These are phyloP conservation scores for Lasiosphaeria hispida DNA, from an alignment of 495 filamentous ascomycete species.

Conservation along the genomic window DNA sequence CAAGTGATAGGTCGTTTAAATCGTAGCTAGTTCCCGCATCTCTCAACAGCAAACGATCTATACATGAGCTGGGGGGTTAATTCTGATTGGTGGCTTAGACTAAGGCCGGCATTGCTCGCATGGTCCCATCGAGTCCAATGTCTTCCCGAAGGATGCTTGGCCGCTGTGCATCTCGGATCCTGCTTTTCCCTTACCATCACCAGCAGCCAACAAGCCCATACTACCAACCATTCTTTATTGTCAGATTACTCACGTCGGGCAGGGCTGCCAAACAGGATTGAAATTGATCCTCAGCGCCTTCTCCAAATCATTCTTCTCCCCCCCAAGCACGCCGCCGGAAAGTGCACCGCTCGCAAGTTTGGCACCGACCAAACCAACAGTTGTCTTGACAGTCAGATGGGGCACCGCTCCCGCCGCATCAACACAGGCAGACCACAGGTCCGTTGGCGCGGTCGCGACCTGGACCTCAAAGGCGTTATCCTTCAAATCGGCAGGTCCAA, in stretches of 20 bases:
- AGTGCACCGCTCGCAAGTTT: constrained; percentile 11
- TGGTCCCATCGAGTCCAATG: no score
- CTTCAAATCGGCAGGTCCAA: constrained; percentile 14
- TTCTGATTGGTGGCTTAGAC: no score
- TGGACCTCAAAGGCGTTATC: constrained; percentile 14
- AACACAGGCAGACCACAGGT: constrained; percentile 24
- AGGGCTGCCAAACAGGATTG: constrained; percentile 22
- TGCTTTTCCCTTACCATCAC: no score
- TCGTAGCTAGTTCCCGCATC: no score
- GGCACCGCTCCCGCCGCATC: constrained; percentile 17
- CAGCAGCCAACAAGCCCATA: no score
- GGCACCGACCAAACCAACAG: constrained; percentile 16
- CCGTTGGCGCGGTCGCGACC: constrained; percentile 17
- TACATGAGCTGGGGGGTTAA: no score
- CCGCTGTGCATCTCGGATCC: no score
- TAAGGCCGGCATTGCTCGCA: no score
- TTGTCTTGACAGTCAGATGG: constrained; percentile 18
- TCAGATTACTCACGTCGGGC: neutral
- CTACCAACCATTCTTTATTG: neutral
- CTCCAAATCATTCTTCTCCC: constrained; percentile 16
- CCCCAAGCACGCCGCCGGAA: constrained; percentile 16
- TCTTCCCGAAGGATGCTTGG: no score
- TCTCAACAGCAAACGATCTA: no score
- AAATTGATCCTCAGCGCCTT: constrained; percentile 23
- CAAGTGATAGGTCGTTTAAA: no score